phyloP scores from a whole-genome alignment of 257 asterid genomes.

The Dorcoceras hygrometricum region DNA sequence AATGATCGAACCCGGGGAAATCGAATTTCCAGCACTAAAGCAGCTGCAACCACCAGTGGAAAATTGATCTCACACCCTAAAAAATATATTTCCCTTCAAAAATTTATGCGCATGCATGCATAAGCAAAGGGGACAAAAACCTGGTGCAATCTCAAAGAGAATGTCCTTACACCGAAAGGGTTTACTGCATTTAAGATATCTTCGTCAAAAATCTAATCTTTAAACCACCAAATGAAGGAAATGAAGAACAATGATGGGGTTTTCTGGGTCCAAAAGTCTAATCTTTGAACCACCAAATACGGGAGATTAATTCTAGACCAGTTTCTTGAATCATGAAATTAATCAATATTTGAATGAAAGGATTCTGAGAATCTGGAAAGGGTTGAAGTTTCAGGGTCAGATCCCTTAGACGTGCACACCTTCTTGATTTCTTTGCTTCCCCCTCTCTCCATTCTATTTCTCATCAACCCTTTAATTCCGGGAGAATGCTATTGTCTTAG shows the following conservation, averaged over 20 bases:
- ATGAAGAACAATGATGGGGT: conserved; percentile 9
- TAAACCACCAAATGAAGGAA: conserved; percentile 14
- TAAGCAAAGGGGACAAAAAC: not conserved
- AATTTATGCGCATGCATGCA: conserved; percentile 34
- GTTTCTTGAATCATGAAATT: conserved; percentile 29
- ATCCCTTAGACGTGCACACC: conserved; percentile 48
- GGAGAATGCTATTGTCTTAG: conserved; percentile 46
- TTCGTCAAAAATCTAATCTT: not conserved
- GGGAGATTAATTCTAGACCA: conserved; percentile 10
- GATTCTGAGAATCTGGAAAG: conserved; percentile 31
- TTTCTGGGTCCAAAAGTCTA: conserved; percentile 21
- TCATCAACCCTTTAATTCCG: conserved; percentile 37
- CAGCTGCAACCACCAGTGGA: conserved; percentile 27
- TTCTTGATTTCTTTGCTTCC: conserved; percentile 15
- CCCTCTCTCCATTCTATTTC: conserved; percentile 15
- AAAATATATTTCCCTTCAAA: conserved; percentile 8
- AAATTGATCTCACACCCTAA: conserved; percentile 30
- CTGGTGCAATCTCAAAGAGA: not conserved
- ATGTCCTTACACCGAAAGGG: conserved; percentile 4
- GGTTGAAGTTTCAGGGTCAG: conserved; percentile 43
- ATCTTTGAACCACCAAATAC: conserved; percentile 23
- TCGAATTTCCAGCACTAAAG: conserved; percentile 26
- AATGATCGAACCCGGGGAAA: conserved; percentile 10
- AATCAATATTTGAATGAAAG: conserved; percentile 38
- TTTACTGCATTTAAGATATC: conserved; percentile 6